Evolutionary conservation across 2,329 filamentous ascomycete species (phyloP).

Genomic region (Sclerotinia spermophila): DNA sequence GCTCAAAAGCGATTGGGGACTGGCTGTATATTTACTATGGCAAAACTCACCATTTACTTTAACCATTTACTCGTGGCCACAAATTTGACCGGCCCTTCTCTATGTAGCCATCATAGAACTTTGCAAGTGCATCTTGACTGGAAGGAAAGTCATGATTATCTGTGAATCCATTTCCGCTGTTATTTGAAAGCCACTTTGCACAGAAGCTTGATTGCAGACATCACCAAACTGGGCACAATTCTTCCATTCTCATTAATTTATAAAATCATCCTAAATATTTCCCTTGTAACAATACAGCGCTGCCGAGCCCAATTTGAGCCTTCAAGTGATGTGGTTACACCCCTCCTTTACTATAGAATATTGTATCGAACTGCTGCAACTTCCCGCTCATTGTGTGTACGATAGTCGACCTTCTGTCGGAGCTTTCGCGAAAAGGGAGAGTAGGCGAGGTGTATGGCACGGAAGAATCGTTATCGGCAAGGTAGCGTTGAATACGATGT

Average conservation of each 20-base stretch:
- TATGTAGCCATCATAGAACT: neutral
- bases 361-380: neutral
- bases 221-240: neutral
- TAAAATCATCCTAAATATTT: neutral
- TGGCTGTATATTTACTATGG: neutral
- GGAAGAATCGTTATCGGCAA: neutral
- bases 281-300: too few relatives aligned
- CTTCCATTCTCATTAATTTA: neutral
- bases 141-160: neutral
- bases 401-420: neutral
- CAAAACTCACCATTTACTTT: neutral
- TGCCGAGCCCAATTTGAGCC: too few relatives aligned
- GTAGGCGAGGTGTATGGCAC: neutral
- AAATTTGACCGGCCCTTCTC: neutral
- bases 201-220: neutral
- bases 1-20: neutral
- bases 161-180: neutral
- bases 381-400: neutral
- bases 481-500: neutral
- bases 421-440: neutral
- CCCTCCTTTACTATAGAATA: neutral
- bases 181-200: neutral
- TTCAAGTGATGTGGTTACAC: neutral
- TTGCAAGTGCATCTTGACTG: neutral
- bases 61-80: neutral